Conservation (phyloP, 2,329 filamentous ascomycete genomes). For the Blastomyces silverae region DNA sequence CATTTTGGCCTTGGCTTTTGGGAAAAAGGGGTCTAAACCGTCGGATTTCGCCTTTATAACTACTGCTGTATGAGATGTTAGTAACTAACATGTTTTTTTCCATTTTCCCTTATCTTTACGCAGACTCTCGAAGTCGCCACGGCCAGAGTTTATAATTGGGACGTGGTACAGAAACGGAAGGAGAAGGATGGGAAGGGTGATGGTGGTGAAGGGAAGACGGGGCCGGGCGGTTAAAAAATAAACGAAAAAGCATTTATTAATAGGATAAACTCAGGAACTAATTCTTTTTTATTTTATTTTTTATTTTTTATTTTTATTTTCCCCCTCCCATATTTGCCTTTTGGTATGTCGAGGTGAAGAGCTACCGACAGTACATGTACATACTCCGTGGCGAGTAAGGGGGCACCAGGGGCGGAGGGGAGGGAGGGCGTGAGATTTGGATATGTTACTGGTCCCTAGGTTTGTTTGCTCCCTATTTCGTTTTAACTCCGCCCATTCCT, state of each 20-base stretch:
- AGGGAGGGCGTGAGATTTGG: background rate
- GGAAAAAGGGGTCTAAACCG: background rate
- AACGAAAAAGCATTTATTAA: background rate
- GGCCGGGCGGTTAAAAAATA: background rate
- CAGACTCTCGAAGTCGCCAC: slow-evolving; percentile 95
- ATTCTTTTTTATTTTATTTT: background rate
- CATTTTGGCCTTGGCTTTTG: background rate
- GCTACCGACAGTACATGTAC: too few species aligned
- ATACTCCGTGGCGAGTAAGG: too few species aligned
- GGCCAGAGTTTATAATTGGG: slow-evolving; percentile 98
- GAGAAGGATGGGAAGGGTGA: slow-evolving; percentile 52
- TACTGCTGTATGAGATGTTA: slow-evolving; percentile 18
- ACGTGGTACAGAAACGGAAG: slow-evolving; percentile 90
- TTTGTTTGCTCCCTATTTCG: too few species aligned
- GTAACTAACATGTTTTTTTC: slow-evolving; percentile 22
- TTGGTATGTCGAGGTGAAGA: too few species aligned
- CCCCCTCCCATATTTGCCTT: background rate
- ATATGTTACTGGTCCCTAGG: background rate
- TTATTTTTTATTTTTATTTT: background rate
- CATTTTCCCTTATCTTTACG: slow-evolving; percentile 13
- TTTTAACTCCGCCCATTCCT: too few species aligned
- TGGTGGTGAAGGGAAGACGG: slow-evolving; percentile 8
- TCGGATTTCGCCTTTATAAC: background rate
- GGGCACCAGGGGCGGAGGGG: background rate
- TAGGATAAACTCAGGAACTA: background rate